Percentiles rank a stretch among this genome's conserved stretches.
These are phyloP conservation scores for Russula dissimulans DNA, from an alignment of 768 basidiomycete genomes.

Conservation along the genomic window DNA sequence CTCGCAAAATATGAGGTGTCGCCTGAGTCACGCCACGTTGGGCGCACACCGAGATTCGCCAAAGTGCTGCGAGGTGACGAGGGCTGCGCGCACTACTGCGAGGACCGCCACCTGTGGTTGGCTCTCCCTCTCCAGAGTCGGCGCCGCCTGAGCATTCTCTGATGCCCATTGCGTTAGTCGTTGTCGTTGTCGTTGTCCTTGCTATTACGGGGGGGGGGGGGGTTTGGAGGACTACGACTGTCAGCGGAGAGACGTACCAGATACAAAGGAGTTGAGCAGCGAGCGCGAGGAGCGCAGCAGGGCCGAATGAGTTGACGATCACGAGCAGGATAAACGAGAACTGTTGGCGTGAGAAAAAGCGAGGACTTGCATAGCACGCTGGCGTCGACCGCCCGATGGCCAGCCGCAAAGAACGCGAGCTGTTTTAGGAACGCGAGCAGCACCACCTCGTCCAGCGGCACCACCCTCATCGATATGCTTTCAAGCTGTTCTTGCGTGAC, in stretches of 20 bases:
- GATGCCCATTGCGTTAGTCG: neutral
- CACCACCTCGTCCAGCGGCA: conserved; percentile 53
- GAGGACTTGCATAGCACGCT: conserved; percentile 94
- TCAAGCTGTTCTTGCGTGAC: neutral
- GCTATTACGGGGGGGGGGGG: neutral
- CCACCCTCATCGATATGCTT: neutral
- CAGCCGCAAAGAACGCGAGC: conserved; percentile 77
- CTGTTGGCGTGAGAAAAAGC: conserved; percentile 63
- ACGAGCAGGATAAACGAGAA: conserved; percentile 68
- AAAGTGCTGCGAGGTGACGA: conserved; percentile 61
- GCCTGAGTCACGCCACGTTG: conserved; percentile 62
- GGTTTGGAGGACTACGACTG: neutral
- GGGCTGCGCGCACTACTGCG: conserved; percentile 11
- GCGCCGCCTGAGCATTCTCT: neutral
- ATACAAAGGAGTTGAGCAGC: conserved; percentile 63
- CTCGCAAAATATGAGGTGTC: conserved; percentile 98
- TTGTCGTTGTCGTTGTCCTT: neutral
- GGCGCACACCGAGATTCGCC: conserved; percentile 51
- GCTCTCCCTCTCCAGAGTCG: conserved; percentile 4
- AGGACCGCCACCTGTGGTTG: conserved; percentile 15
- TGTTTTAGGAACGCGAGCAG: conserved; percentile 70
- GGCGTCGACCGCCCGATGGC: conserved; percentile 83
- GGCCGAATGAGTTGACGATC: conserved; percentile 67
- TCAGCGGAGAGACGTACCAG: conserved; percentile 75
- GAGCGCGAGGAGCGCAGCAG: conserved; percentile 55